Evolutionary conservation across 306 rosid genomes (phyloP).

Genomic region (Carpinus viminea): DNA sequence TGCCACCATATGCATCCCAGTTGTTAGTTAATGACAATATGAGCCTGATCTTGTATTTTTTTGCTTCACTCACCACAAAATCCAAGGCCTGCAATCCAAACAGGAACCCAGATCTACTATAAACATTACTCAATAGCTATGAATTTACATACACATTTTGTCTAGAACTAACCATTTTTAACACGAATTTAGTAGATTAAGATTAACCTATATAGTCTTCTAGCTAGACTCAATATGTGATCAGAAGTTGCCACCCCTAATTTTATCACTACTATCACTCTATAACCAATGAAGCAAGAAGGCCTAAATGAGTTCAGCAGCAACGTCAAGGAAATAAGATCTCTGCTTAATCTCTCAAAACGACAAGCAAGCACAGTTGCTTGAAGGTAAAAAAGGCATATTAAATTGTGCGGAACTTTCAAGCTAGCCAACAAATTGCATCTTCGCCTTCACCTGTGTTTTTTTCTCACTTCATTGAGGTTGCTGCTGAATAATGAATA

Average conservation of each 20-base stretch:
- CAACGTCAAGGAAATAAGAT: too few relatives aligned
- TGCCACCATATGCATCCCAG: conserved; percentile 98
- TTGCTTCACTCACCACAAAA: conserved; percentile 89
- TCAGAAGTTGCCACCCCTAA: too few relatives aligned
- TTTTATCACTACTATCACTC: too few relatives aligned
- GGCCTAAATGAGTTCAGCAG: too few relatives aligned
- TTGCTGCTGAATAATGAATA: neutral
- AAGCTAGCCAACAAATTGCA: neutral
- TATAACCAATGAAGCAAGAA: too few relatives aligned
- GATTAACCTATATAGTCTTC: too few relatives aligned
- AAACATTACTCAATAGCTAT: neutral
- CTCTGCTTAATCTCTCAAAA: too few relatives aligned
- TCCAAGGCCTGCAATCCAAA: conserved; percentile 65
- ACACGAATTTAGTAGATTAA: too few relatives aligned
- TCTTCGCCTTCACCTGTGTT: neutral
- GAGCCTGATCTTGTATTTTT: conserved; percentile 78
- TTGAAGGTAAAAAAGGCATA: neutral
- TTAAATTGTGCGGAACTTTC: neutral
- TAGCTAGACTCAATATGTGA: neutral
- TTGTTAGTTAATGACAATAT: conserved; percentile 78
- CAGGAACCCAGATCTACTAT: conserved; percentile 7
- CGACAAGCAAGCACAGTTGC: neutral
- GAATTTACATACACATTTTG: neutral
- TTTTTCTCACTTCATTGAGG: neutral
- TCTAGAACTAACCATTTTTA: too few relatives aligned